Evolutionary conservation across 169 alveolate species (phyloP), one percentile per base, ranked within the genome.

Genomic region (Toxoplasma gondii): DNA sequence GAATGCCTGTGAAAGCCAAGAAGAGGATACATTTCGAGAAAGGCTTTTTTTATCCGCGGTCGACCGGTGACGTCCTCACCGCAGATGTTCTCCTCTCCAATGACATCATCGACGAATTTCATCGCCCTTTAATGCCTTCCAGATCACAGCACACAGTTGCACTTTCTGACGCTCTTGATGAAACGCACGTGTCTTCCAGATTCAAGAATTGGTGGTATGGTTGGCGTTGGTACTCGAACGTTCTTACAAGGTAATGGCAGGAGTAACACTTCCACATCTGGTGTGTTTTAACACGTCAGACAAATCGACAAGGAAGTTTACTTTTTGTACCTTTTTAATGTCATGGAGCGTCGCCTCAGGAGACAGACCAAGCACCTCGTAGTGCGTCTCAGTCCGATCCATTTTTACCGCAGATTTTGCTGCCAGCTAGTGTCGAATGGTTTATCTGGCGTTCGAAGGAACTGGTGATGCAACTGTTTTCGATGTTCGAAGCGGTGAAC

Each of bases 1-100:
- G 64, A 82, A 82, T 19, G 90, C 90, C 90, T 82, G 86, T n/a
- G 90, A 36, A 12, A 38, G 67, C n/a, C 19, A 29, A 82, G 16
- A 22, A 29, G n/a, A 22, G 90, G 49, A 4, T 5, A 80, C 12
- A 80, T 17, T 49, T 49, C 58, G 58, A n/a, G n/a, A n/a, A 12
- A 49, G 58, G 4, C 36, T 4, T 5, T 9, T 69, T 29, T 10
- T 9, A 29, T 29, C 41, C 5, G 34, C 36, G 19, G 7, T n/a
- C 24, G 41, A 69, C 10, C 5, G 41, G 31, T 24, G 81, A 24
- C 31, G 7, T 69, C 36, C 31, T 12, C 58, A 49, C 22, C 58
- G 58, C 12, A 49, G 58, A 4, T 49, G 12, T 12, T 4, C 58
- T 49, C 12, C 12, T 49, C 4, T 49, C 58, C 58, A 49, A 4